Conservation (phyloP, 129 eudicot species). For the Smallanthus sonchifolius region DNA sequence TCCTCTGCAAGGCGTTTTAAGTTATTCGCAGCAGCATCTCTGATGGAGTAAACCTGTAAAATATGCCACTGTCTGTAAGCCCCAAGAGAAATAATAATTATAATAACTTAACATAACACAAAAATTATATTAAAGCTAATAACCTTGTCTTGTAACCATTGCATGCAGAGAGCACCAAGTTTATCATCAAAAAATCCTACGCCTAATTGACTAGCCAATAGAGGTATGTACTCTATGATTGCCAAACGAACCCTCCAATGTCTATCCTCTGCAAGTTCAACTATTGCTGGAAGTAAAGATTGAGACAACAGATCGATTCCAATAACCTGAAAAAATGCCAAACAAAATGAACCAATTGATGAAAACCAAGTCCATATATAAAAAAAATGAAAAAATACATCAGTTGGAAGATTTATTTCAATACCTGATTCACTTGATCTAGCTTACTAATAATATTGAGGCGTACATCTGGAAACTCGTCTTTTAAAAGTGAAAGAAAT, state of each 20-base stretch:
- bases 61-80: neutral
- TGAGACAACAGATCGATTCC: constrained; percentile 95
- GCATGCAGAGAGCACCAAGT: constrained; percentile 98
- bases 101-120: neutral
- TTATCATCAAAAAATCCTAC: constrained; percentile 98
- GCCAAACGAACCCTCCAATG: constrained; percentile 99
- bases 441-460: constrained; percentile 97
- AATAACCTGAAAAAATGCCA: constrained; percentile 61
- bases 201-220: constrained; percentile 96
- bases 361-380: neutral
- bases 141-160: constrained; percentile 99
- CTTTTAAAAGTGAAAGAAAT: constrained; percentile 91
- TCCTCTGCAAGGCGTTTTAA: constrained; percentile 97
- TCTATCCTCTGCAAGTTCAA: constrained; percentile 99
- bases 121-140: neutral
- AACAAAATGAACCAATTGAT: neutral
- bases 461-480: constrained; percentile 98
- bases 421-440: constrained; percentile 98
- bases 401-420: neutral
- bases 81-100: neutral
- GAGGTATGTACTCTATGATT: constrained; percentile 91
- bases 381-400: neutral
- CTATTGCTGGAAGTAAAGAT: constrained; percentile 90
- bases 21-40: constrained; percentile 99
- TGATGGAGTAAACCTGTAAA: constrained; percentile 86